Conservation (phyloP, 352 stramenopile genomes). For the Phytophthora europaea region DNA sequence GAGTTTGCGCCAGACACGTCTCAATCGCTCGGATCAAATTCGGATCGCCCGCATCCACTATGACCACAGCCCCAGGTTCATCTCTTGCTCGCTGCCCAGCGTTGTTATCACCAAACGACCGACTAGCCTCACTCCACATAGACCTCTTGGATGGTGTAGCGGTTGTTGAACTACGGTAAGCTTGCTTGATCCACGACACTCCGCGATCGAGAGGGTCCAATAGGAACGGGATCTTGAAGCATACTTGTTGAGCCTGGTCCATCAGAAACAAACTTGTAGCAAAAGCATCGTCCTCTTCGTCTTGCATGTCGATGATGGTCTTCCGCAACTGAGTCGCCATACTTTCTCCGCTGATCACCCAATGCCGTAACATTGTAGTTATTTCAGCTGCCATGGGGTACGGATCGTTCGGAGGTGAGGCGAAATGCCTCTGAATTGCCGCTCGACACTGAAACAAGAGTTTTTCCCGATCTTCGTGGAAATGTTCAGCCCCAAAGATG, state of each 20-base stretch:
- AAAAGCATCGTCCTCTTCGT: constrained; percentile 41
- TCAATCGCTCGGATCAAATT: constrained; percentile 48
- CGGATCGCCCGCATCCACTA: constrained; percentile 60
- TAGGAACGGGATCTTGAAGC: constrained; percentile 59
- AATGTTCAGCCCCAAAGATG: constrained; percentile 41
- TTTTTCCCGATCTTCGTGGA: constrained; percentile 31
- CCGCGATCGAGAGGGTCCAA: constrained; percentile 56
- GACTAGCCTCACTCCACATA: neutral
- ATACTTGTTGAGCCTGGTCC: constrained; percentile 56
- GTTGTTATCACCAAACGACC: constrained; percentile 6
- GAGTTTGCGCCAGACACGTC: constrained; percentile 48
- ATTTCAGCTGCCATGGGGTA: constrained; percentile 18
- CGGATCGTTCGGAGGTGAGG: neutral
- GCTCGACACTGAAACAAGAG: constrained; percentile 38
- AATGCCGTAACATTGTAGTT: constrained; percentile 37
- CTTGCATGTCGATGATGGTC: constrained; percentile 46
- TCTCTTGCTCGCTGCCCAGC: constrained; percentile 19
- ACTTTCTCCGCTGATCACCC: constrained; percentile 37
- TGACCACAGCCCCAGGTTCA: constrained; percentile 24
- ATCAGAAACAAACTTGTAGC: constrained; percentile 60
- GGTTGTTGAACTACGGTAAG: constrained; percentile 16
- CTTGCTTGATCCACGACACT: constrained; percentile 50
- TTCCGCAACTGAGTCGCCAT: constrained; percentile 41
- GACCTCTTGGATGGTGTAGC: constrained; percentile 15
- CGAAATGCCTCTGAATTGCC: constrained; percentile 21